phyloP scores from a whole-genome alignment of 192 early-diverging fungal genomes.

The Obelidium mucronatum region DNA sequence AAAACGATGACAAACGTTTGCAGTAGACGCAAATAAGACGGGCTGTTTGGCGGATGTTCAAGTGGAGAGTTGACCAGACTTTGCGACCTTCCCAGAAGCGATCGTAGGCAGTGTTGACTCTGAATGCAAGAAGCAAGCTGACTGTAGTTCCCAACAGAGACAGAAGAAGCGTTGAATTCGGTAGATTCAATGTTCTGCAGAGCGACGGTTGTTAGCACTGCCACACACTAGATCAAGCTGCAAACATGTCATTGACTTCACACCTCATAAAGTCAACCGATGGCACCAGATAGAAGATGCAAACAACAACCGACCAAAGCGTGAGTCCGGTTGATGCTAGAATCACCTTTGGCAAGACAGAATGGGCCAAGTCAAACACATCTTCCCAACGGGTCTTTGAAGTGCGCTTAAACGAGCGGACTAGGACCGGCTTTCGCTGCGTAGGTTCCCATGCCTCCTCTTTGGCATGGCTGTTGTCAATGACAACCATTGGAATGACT shows the following conservation, averaged over 20 bases:
- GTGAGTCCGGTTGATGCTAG: background rate
- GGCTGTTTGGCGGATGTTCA: constrained; percentile 74
- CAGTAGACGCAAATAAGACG: constrained; percentile 74
- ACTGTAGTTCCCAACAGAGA: background rate
- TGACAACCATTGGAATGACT: too few relatives aligned
- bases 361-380: background rate
- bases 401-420: background rate
- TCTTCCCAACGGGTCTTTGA: constrained; percentile 11
- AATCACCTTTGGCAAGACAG: constrained; percentile 29
- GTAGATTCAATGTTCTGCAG: background rate
- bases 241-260: background rate
- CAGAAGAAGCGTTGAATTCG: constrained; percentile 9
- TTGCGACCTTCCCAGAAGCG: constrained; percentile 85
- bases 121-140: constrained; percentile 77
- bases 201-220: background rate
- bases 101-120: constrained; percentile 78
- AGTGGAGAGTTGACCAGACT: constrained; percentile 76
- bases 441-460: background rate
- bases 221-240: background rate
- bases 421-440: background rate
- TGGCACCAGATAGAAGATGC: constrained; percentile 28
- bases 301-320: constrained; percentile 6
- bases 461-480: too few relatives aligned
- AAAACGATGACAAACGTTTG: background rate
- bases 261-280: constrained; percentile 13